Evolutionary conservation across 371 early-diverging fungal genomes (phyloP).

Genomic region (Mortierella sp.): DNA sequence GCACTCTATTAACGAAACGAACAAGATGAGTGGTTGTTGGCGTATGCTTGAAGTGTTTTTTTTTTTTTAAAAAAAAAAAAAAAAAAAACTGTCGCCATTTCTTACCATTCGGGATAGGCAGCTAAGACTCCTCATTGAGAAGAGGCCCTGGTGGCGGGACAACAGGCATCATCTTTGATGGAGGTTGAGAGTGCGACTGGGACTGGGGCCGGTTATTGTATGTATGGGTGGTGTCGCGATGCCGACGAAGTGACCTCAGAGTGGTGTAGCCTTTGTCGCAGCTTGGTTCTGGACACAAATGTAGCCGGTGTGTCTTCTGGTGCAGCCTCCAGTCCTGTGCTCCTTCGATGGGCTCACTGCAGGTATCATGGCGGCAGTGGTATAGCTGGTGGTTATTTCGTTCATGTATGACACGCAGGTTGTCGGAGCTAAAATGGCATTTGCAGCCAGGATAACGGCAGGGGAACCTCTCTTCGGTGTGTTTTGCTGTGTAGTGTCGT

Average conservation of each 20-base stretch:
- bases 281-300: conserved; percentile 13
- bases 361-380: too few species aligned
- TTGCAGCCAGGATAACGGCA: too few species aligned
- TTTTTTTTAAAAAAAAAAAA: too few species aligned
- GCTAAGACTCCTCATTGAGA: conserved; percentile 19
- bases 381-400: too few species aligned
- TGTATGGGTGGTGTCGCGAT: conserved; percentile 9
- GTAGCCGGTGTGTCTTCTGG: neutral
- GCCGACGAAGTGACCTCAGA: conserved; percentile 3
- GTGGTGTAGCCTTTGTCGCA: conserved; percentile 11
- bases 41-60: too few species aligned
- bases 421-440: too few species aligned
- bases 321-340: too few species aligned
- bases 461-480: conserved; percentile 11
- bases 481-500: conserved; percentile 9
- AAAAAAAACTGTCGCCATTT: conserved; percentile 20
- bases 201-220: conserved; percentile 10
- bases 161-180: conserved; percentile 6
- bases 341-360: too few species aligned
- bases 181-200: conserved; percentile 11
- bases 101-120: conserved; percentile 20
- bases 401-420: too few species aligned
- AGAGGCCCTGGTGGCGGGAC: conserved; percentile 15
- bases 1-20: too few species aligned
- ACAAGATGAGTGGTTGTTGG: too few species aligned